A percentile compares a stretch with the other conserved stretches of the same genome.
phyloP scores from a whole-genome alignment of 495 filamentous ascomycete species.

The Neurospora tetrasperma region DNA sequence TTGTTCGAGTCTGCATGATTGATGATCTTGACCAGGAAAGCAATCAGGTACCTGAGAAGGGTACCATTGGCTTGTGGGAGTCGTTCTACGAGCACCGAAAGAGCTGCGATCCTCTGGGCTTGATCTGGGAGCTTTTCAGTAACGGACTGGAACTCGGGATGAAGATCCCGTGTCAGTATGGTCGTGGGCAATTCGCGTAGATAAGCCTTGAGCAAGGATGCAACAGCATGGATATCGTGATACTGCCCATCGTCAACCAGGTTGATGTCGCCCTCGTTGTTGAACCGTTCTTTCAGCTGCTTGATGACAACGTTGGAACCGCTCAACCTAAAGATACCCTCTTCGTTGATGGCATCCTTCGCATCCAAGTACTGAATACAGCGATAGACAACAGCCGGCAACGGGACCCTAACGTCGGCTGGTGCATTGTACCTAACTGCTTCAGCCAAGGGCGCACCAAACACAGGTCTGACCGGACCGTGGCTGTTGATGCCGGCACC shows the following conservation, averaged over 20 bases:
- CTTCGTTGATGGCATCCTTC: slow-evolving; percentile 74
- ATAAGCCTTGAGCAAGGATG: slow-evolving; percentile 88
- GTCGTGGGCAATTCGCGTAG: slow-evolving; percentile 84
- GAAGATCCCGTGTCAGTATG: slow-evolving; percentile 82
- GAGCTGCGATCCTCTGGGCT: slow-evolving; percentile 67
- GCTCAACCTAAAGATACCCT: slow-evolving; percentile 93
- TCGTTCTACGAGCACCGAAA: slow-evolving; percentile 73
- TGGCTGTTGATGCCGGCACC: slow-evolving; percentile 27
- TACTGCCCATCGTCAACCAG: slow-evolving; percentile 73
- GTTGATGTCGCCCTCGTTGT: slow-evolving; percentile 87
- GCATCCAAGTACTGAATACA: slow-evolving; percentile 88
- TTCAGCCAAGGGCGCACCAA: slow-evolving; percentile 78
- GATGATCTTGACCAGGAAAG: slow-evolving; percentile 80
- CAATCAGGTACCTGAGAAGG: slow-evolving; percentile 70
- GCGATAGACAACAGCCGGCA: slow-evolving; percentile 94
- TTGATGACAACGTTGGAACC: slow-evolving; percentile 93
- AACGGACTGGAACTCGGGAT: slow-evolving; percentile 77
- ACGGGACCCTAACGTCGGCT: slow-evolving; percentile 53
- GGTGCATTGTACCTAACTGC: slow-evolving; percentile 75
- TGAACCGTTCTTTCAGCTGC: slow-evolving; percentile 80
- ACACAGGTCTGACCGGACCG: slow-evolving; percentile 60
- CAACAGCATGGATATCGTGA: slow-evolving; percentile 93
- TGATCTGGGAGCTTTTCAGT: slow-evolving; percentile 64
- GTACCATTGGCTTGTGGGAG: slow-evolving; percentile 72
- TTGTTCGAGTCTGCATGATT: slow-evolving; percentile 87